Evolutionary conservation across 1,139 yeast species (phyloP), one percentile per base, ranked within the genome.

Genomic region (Pichia sp.): DNA sequence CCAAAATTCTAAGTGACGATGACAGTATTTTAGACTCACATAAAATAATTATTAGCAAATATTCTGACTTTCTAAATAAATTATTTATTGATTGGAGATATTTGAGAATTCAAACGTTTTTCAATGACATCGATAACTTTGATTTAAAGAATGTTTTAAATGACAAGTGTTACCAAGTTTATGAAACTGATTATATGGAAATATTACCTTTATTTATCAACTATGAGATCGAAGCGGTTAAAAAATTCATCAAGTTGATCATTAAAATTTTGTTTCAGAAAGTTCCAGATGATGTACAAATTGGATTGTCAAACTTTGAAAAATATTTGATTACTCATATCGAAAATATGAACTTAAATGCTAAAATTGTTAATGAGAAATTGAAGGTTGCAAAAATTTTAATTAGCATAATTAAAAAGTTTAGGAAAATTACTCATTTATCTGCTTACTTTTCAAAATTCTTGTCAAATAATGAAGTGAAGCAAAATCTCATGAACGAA

Each of bases 221-320:
- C 41, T 84, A 89, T 60, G 96, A 89, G 63, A 60, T 75, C 55
- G 66, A 75, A 13, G 75, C 82, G 67, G 85, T 83, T 65, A 76
- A 74, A 51, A 68, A 76, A 9, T 70, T 85, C 71, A 72, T 82
- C 20, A 77, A 78, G 55, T 73, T 83, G 74, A 65, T 87, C 52
- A 74, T 83, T n/a, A 82, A 82, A 38, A 66, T 85, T 50, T 79
- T 80, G n/a, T 65, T 80, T 38, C 86, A 83, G 56, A 72, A 72
- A 46, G 76, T 82, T 11, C 86, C 88, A 2, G 67, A 68, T 1
- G 74, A 74, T 25, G 81, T 82, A n/a, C 58, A 80, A 32, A 63
- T 65, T 7, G 77, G 73, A 49, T 66, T 82, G 50, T 73, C 71
- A 44, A 69, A 68, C 27, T 68, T 82, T 40, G 65, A 78, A 2